phyloP scores from a whole-genome alignment of 2,329 filamentous ascomycete genomes.

The Sphaerostilbella broomeana region DNA sequence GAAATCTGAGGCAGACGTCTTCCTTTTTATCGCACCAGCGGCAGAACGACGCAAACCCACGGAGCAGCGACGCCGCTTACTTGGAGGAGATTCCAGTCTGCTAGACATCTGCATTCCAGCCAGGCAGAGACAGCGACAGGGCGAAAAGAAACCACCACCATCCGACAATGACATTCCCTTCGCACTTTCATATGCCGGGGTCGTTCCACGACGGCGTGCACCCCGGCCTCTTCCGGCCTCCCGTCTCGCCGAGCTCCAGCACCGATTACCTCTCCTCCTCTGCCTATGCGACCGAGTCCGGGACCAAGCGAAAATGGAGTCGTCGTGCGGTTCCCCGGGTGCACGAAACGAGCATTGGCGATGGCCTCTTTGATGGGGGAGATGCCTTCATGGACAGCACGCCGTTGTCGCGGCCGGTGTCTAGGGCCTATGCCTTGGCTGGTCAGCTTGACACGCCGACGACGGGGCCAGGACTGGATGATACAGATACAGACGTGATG shows the following conservation, averaged over 20 bases:
- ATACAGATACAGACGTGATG: constrained; percentile 29
- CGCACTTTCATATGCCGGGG: constrained; percentile 31
- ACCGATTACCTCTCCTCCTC: constrained; percentile 32
- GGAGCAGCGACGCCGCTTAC: neutral
- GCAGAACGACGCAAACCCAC: no score
- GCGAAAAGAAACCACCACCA: neutral
- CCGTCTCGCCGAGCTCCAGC: constrained; percentile 35
- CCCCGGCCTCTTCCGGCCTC: constrained; percentile 42
- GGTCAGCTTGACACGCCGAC: constrained; percentile 47
- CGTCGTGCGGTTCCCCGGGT: constrained; percentile 19
- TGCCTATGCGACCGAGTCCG: constrained; percentile 18
- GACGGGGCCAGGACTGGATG: constrained; percentile 19
- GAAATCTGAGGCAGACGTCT: no score
- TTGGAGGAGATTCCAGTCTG: neutral
- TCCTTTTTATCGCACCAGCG: no score
- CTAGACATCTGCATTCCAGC: no score
- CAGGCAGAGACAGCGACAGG: neutral
- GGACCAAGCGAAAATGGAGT: constrained; percentile 41
- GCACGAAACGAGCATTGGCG: neutral
- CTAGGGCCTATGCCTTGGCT: constrained; percentile 40
- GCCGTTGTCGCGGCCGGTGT: constrained; percentile 13
- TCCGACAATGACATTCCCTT: constrained; percentile 23
- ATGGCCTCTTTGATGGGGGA: constrained; percentile 7
- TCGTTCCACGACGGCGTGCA: constrained; percentile 34
- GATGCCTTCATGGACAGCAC: constrained; percentile 20